Conservation (phyloP, 2,329 filamentous ascomycete species). For the Penicillium concentricum region DNA sequence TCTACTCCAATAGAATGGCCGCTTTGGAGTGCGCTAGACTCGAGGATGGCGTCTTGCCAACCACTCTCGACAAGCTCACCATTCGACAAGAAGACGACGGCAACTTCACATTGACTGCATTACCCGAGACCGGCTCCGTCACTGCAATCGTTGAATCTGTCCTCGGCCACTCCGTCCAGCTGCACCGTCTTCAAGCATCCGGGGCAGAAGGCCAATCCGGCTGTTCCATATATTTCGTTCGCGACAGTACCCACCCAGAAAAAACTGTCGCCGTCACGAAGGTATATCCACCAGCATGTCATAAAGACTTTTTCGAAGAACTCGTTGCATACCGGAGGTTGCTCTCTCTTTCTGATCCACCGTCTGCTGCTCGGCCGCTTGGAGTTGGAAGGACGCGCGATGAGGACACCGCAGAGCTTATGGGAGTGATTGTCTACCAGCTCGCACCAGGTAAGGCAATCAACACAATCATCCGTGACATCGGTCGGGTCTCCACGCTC, state of each 20-base stretch:
- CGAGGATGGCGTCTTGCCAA: background rate
- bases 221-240: background rate
- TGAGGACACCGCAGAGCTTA: background rate
- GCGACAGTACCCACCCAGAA: background rate
- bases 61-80: background rate
- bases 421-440: slow-evolving; percentile 2
- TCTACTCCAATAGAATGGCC: background rate
- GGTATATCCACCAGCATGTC: background rate
- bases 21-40: background rate
- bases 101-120: background rate
- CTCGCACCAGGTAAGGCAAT: background rate
- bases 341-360: background rate
- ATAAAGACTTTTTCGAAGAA: slow-evolving; percentile 1
- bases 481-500: background rate
- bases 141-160: background rate
- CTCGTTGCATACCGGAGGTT: background rate
- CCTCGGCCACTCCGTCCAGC: background rate
- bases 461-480: slow-evolving; percentile 1
- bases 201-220: slow-evolving; percentile 2
- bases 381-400: background rate
- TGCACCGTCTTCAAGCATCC: slow-evolving; percentile 1
- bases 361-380: background rate
- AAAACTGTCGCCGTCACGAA: background rate
- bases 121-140: background rate
- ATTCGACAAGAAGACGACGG: background rate